Conservation (phyloP, 768 basidiomycete species). For the Astraeus odoratus region DNA sequence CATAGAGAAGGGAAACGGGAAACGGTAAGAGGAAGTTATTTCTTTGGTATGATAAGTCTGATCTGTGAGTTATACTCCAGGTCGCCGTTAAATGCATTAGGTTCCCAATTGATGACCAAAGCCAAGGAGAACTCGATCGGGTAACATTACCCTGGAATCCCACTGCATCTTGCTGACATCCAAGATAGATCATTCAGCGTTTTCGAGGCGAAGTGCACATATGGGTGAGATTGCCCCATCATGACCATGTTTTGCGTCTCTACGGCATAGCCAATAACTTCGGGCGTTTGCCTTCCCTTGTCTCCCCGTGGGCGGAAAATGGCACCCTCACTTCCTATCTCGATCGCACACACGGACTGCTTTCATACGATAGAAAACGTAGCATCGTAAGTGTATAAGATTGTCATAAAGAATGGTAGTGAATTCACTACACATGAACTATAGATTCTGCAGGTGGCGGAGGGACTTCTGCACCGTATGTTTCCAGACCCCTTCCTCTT, state of each 20-base stretch:
- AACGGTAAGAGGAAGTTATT: not conserved
- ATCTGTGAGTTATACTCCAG: not conserved
- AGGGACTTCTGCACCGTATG: slow-evolving; percentile 35
- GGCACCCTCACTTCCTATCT: slow-evolving; percentile 18
- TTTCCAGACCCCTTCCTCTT: not conserved
- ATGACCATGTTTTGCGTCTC: slow-evolving; percentile 15
- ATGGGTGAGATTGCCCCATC: slow-evolving; percentile 2
- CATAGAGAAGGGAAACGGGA: not conserved
- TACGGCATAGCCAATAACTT: slow-evolving; percentile 15
- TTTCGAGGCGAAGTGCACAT: not conserved
- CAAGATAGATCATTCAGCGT: not conserved
- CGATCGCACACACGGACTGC: not conserved
- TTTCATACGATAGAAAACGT: not conserved
- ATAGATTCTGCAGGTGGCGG: slow-evolving; percentile 26
- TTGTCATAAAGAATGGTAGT: too few species aligned
- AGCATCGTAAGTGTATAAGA: not conserved
- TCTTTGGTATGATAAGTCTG: not conserved
- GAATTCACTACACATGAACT: too few species aligned
- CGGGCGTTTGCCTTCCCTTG: slow-evolving; percentile 16
- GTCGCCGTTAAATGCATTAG: not conserved
- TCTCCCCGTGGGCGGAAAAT: slow-evolving; percentile 22
- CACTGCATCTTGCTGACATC: not conserved
- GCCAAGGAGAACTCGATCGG: not conserved
- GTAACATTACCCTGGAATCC: not conserved
- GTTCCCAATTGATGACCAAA: not conserved